Evolutionary conservation across 768 basidiomycete species (phyloP), one percentile per base, ranked within the genome.

Genomic region (Hemileccinum rubropunctum): DNA sequence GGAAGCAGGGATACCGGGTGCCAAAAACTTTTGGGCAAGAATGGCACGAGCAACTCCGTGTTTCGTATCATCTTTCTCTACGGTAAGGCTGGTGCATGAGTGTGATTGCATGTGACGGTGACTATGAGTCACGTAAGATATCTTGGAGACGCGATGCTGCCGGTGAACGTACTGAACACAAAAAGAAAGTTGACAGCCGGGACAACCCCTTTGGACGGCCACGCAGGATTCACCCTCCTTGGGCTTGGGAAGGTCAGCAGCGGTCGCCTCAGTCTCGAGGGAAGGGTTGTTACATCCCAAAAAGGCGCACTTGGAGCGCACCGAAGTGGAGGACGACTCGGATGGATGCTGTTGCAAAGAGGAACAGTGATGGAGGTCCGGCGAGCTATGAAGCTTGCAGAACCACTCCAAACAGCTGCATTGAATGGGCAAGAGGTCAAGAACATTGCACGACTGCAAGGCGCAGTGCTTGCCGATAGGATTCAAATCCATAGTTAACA

Each of bases 371-470:
- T 93, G 90, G n/a, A 64, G 59, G 33, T 83, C 80, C 8, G 80
- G 77, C 13, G 71, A 58, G 49, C 82, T 75, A 62, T 93, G 90
- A 33, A 77, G 65, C 11, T 72, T 73, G 71, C 90, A 93, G 66
- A 81, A 91, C 50, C 73, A 65, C 32, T 63, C 63, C 39, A 72
- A 60, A 69, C 91, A 92, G 26, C 59, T 58, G 61, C 91, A 93
- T 43, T 68, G 66, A 51, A 88, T 82, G n/a, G 91, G 91, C 0
- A 93, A 76, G 53, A 91, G 86, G 69, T 91, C 89, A 56, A 84
- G 70, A 32, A 73, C 56, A 46, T 77, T 74, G 73, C 90, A 92
- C 14, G 75, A 67, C 9, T 72, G 43, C 42, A 79, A 54, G n/a
- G 83, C 71, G 63, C 90, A 93, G 56, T 80, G 82, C 39, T 76